Evolutionary conservation across 768 basidiomycete genomes (phyloP).

Genomic region (Russula sp.): DNA sequence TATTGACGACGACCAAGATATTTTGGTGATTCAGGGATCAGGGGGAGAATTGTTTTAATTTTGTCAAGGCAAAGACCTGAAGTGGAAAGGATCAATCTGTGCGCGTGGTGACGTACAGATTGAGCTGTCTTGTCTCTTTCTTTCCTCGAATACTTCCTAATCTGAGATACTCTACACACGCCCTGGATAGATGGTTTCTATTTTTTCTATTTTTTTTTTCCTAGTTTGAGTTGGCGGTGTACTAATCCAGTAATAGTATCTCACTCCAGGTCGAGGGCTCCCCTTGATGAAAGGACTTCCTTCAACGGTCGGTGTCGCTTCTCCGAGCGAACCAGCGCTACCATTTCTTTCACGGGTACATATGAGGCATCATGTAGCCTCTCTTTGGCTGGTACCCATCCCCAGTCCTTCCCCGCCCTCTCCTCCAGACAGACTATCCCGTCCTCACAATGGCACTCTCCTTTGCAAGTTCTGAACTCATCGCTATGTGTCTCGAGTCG

Average conservation of each 20-base stretch:
- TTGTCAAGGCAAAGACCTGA: not conserved
- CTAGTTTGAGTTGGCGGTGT: not conserved
- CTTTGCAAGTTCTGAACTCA: slow-evolving; percentile 15
- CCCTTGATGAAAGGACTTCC: not conserved
- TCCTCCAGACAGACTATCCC: not conserved
- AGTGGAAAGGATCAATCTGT: not conserved
- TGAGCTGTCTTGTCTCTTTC: too few species aligned
- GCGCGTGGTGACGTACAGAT: not conserved
- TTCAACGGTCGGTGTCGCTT: not conserved
- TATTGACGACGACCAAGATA: too few species aligned
- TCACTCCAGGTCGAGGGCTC: not conserved
- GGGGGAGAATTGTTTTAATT: too few species aligned
- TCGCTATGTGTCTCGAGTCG: slow-evolving; percentile 16
- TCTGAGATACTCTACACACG: not conserved
- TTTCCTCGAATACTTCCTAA: not conserved
- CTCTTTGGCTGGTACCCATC: slow-evolving; percentile 9
- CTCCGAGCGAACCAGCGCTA: slow-evolving; percentile 8
- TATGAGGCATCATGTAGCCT: slow-evolving; percentile 15
- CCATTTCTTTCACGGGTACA: not conserved
- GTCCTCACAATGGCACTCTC: not conserved
- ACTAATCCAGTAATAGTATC: not conserved
- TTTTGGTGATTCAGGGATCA: too few species aligned
- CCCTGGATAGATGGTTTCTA: not conserved
- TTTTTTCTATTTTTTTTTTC: not conserved
- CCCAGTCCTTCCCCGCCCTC: slow-evolving; percentile 5